Conservation (phyloP, 768 basidiomycete genomes). For the Lactarius psammicola region DNA sequence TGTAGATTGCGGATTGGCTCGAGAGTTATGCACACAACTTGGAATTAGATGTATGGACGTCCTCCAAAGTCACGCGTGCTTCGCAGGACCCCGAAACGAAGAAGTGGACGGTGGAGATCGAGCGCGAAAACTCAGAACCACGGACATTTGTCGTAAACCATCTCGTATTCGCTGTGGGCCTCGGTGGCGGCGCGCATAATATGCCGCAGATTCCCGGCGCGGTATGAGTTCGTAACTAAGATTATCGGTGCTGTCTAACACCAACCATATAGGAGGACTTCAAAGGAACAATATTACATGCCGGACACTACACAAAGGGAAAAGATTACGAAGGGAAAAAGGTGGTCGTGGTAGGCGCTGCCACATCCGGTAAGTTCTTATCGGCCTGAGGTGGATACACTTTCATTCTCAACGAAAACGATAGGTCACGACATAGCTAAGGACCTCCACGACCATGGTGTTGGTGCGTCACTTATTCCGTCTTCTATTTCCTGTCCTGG, state of each 20-base stretch:
- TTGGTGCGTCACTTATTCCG: conserved; percentile 22
- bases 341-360: conserved; percentile 43
- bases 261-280: conserved; percentile 33
- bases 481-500: background rate
- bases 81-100: conserved; percentile 27
- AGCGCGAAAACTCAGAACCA: conserved; percentile 16
- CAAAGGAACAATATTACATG: conserved; percentile 37
- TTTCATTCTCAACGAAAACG: background rate
- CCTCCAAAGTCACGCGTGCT: conserved; percentile 28
- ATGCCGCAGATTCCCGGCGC: conserved; percentile 33
- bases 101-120: conserved; percentile 27
- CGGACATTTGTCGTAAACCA: conserved; percentile 31
- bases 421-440: conserved; percentile 37
- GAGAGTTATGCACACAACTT: conserved; percentile 59
- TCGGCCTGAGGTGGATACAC: background rate
- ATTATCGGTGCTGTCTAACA: background rate
- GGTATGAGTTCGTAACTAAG: background rate
- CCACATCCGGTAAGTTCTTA: conserved; percentile 30
- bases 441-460: conserved; percentile 34
- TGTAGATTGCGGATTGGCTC: conserved; percentile 63
- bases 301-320: conserved; percentile 35
- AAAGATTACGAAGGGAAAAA: conserved; percentile 40
- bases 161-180: conserved; percentile 37
- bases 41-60: conserved; percentile 68
- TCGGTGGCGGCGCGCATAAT: conserved; percentile 37